Base-by-base conservation (phyloP, 768 basidiomycete genomes). In the Cystobasidium ongulense region DNA sequence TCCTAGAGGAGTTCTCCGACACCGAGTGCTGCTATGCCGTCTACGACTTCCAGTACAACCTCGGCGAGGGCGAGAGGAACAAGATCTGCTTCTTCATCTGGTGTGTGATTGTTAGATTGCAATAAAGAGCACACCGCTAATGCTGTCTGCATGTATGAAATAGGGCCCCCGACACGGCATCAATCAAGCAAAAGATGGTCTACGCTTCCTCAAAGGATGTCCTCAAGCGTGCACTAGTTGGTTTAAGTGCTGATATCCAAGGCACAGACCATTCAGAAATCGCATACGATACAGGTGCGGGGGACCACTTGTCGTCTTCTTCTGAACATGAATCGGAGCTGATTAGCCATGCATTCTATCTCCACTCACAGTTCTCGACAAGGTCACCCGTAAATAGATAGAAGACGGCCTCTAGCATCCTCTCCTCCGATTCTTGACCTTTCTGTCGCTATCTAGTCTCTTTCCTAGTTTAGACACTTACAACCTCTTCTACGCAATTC, bases 101-200 rank as follows among this genome's bases (percentile, higher is more conserved):
- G 95, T 96, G 80, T 81, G 89, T 86, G 18, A 15, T 15, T 38
- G 39, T 53, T 36, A 2, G 18, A 38, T 15, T 23, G 33, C 13
- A 18, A n/a, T 18, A 50, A 21, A 27, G 11, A 23, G 23, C 29
- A 63, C n/a, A 39, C 29, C 33, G 53, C n/a, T 41, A 21, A 43
- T 36, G n/a, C 64, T 43, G 15, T 53, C 29, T 21, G 17, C 17
- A 38, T 46, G 74, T n/a, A 33, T 13, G 5, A 7, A 25, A 0
- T 72, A 97, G 95, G 95, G 85, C 88, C 23, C 94, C 95, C 76
- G 92, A 94, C 79, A 82, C 81, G 52, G 88, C 92, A 50, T 90
- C 86, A 83, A 85, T 94, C 82, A 92, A 90, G 83, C 84, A 87
- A 80, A 97, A 94, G 88, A 97, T 97, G 93, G 78, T 96, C 77